These are phyloP conservation scores for Termitomyces sp. DNA, from an alignment of 768 basidiomycete species.

Conservation along the genomic window DNA sequence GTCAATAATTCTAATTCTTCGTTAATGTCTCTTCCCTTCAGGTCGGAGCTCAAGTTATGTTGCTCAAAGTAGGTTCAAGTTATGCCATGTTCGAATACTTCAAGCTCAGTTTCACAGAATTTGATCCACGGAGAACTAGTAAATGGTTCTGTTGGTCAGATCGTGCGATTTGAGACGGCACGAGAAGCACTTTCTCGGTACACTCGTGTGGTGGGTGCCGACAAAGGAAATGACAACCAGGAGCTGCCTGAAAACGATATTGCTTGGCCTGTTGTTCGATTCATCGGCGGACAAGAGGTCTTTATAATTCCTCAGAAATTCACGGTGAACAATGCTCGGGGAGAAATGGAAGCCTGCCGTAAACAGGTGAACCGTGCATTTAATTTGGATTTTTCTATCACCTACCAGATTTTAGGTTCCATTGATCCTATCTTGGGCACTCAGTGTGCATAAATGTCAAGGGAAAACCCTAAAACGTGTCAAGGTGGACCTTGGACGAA, in stretches of 20 bases:
- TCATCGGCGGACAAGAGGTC: constrained; percentile 39
- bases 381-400: not conserved
- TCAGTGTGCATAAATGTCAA: constrained; percentile 87
- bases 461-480: constrained; percentile 86
- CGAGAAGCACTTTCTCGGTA: constrained; percentile 34
- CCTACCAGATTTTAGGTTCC: constrained; percentile 42
- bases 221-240: constrained; percentile 20
- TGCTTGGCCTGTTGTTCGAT: constrained; percentile 59
- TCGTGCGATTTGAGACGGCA: constrained; percentile 39
- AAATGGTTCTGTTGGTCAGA: constrained; percentile 63
- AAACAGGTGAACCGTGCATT: constrained; percentile 36
- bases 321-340: constrained; percentile 55
- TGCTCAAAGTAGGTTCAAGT: constrained; percentile 47
- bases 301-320: constrained; percentile 54
- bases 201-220: constrained; percentile 30
- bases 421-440: constrained; percentile 79
- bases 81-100: not conserved
- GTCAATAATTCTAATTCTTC: not conserved
- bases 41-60: constrained; percentile 84
- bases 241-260: constrained; percentile 5
- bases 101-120: constrained; percentile 38
- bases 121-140: constrained; percentile 61
- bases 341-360: constrained; percentile 52
- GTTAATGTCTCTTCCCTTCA: constrained; percentile 17
- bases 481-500: constrained; percentile 67